Evolutionary conservation across 352 stramenopile genomes (phyloP), one percentile per base, ranked within the genome.

Genomic region (Pythium oligandrum): DNA sequence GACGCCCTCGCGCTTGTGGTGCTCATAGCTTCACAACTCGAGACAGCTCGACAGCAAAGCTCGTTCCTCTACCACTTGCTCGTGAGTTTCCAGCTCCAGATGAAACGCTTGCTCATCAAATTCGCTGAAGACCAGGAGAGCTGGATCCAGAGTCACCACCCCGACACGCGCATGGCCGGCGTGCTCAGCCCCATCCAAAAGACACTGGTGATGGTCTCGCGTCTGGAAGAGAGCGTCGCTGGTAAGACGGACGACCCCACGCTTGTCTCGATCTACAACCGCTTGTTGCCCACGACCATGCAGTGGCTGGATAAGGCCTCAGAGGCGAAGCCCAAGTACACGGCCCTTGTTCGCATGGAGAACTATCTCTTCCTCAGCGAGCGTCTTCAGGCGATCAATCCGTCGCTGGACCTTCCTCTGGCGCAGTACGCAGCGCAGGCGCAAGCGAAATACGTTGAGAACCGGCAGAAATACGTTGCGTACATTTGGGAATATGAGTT

Each of bases 71-170:
- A 84, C 60, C 83, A 88, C 53, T 57, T 73, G 9, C 77, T 90
- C 55, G 71, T 88, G 8, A 86, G 66, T 53, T 90, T 91, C 38
- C 76, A 88, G 64, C 76, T 91, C 3, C 76, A 89, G 50, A 75
- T 90, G 68, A 91, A 91, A 56, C 73, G 81, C 2, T 54, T 86
- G 31, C 46, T 89, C n/a, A 83, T 86, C 59, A 89, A 86, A 51
- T 91, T 90, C 50, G 86, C 75, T 0, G 78, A 91, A 48, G 81
- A 89, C 48, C 54, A 89, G 67, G 78, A 88, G 50, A 44, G 64
- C 2, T 91, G 81, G 78, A 87, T 91, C 48, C 78, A 73, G 35
- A 65, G 51, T 11, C 75, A 43, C 8, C 57, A 83, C 61, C 68
- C 74, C 1, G 81, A 91, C 48, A 90, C 81, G 1, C 73, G 79